Evolutionary conservation across 2,329 filamentous ascomycete genomes (phyloP), one percentile per base, ranked within the genome.

Genomic region (Phyllosticta paracitricarpa): DNA sequence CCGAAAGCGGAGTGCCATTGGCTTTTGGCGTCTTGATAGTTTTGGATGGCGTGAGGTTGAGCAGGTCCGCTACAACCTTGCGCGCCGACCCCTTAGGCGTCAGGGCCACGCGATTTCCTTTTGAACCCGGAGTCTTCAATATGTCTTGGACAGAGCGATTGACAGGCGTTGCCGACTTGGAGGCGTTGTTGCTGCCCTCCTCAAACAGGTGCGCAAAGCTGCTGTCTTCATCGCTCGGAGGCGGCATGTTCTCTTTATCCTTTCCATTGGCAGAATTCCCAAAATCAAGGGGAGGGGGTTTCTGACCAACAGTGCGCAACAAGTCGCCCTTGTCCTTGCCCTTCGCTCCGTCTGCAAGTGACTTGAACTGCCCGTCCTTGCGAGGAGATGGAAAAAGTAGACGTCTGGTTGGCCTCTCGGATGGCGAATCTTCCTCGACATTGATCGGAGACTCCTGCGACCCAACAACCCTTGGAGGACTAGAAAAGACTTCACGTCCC

Each of bases 301-400:
- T 51, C 58, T 61, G 58, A 56, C 58, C 72, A 63, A 72, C 76
- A 65, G 28, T 22, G 6, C 40, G 40, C 14, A 1, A 17, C 2
- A n/a, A 17, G 33, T 40, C 17, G 33, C 33, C 33, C 17, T 40
- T 40, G 3, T 14, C 6, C 25, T 26, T 58, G 19, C 59, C 28
- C 30, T 51, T 30, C 25, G 51, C 40, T 14, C 48, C 57, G 28
- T 64, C 55, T 56, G 82, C 81, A 2, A 89, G 77, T 24, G 83
- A 81, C 69, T 85, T 89, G 1, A 81, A 75, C 54, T 83, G 78
- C 40, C 81, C 83, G 30, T 84, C 82, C 65, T 87, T 88, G 53
- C 85, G 81, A 2, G 89, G 89, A 0, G 88, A 91, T 0, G 89
- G 88, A 68, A 94, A 94, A 0, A 94, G 78, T 2, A 92, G 74